A percentile compares a stretch with the other conserved stretches of the same genome.
Conservation (phyloP, 352 stramenopile genomes). For the Globisporangium solare region DNA sequence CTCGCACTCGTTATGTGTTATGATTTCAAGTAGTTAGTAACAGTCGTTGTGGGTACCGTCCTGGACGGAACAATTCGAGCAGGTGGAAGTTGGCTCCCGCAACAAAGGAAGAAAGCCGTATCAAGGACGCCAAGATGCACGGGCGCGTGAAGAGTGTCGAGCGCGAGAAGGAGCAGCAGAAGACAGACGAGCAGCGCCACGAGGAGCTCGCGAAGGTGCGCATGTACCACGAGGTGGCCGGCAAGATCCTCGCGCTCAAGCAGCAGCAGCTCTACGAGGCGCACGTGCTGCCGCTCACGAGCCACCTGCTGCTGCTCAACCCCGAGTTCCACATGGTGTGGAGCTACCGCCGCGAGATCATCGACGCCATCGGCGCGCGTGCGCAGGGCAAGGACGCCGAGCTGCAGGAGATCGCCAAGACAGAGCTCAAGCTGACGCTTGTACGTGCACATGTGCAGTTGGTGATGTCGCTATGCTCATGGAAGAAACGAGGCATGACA, state of each 20-base stretch:
- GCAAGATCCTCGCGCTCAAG: slow-evolving; percentile 66
- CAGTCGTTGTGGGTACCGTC: background rate
- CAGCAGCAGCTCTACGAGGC: slow-evolving; percentile 41
- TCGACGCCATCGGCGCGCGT: slow-evolving; percentile 46
- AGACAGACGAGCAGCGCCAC: slow-evolving; percentile 54
- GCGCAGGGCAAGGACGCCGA: slow-evolving; percentile 19
- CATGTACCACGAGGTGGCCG: slow-evolving; percentile 75
- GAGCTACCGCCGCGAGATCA: slow-evolving; percentile 93
- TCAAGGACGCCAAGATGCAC: slow-evolving; percentile 34
- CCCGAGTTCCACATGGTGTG: slow-evolving; percentile 97
- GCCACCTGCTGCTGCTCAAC: slow-evolving; percentile 94
- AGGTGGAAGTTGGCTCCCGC: no score
- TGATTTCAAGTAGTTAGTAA: no score
- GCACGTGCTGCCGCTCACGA: slow-evolving; percentile 76
- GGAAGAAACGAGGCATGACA: background rate
- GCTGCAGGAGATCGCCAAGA: slow-evolving; percentile 59
- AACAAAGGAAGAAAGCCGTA: background rate
- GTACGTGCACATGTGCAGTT: slow-evolving; percentile 16
- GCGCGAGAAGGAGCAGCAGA: slow-evolving; percentile 63
- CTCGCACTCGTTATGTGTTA: no score
- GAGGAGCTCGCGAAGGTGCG: slow-evolving; percentile 61
- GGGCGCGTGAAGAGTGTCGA: slow-evolving; percentile 73
- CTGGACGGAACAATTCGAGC: background rate
- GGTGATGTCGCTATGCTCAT: background rate
- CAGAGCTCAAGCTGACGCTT: slow-evolving; percentile 86